These are phyloP conservation scores for Pyrrhoderma lamaoense DNA, from an alignment of 1,284 basidiomycete genomes.

Conservation along the genomic window DNA sequence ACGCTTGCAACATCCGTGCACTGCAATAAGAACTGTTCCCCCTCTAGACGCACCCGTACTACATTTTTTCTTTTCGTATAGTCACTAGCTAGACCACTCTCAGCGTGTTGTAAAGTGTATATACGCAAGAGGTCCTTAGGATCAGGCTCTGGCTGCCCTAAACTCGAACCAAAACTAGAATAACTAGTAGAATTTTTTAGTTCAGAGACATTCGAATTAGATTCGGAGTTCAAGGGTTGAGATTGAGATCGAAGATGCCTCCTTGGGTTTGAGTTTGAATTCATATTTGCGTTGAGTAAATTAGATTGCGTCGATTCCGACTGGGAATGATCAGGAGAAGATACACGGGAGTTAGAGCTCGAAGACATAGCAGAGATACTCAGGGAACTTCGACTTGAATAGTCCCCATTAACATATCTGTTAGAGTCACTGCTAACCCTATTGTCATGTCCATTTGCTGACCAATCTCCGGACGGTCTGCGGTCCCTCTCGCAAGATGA, in stretches of 20 bases:
- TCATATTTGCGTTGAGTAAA: too few relatives aligned
- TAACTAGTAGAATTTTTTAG: slow-evolving; percentile 20
- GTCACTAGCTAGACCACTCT: slow-evolving; percentile 91
- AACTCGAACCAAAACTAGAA: slow-evolving; percentile 17
- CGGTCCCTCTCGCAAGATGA: slow-evolving; percentile 18
- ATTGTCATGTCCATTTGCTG: too few relatives aligned
- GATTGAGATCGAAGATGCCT: slow-evolving; percentile 21
- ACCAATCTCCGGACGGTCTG: not conserved
- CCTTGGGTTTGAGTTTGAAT: not conserved
- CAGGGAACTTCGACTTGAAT: too few relatives aligned
- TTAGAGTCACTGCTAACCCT: too few relatives aligned
- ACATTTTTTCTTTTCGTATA: slow-evolving; percentile 93
- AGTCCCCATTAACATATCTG: too few relatives aligned
- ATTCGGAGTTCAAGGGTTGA: not conserved
- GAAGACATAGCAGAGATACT: not conserved
- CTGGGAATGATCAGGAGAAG: not conserved
- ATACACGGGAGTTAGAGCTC: not conserved
- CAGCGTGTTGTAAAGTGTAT: slow-evolving; percentile 87
- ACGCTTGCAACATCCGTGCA: slow-evolving; percentile 80
- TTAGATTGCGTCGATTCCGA: slow-evolving; percentile 1
- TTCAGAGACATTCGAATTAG: slow-evolving; percentile 13
- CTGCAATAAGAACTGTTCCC: slow-evolving; percentile 95
- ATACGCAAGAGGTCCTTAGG: slow-evolving; percentile 42
- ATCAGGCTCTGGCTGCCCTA: slow-evolving; percentile 34
- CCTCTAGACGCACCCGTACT: slow-evolving; percentile 87